These are phyloP conservation scores for Pythium chondricola DNA, from an alignment of 352 stramenopile genomes.

Conservation along the genomic window DNA sequence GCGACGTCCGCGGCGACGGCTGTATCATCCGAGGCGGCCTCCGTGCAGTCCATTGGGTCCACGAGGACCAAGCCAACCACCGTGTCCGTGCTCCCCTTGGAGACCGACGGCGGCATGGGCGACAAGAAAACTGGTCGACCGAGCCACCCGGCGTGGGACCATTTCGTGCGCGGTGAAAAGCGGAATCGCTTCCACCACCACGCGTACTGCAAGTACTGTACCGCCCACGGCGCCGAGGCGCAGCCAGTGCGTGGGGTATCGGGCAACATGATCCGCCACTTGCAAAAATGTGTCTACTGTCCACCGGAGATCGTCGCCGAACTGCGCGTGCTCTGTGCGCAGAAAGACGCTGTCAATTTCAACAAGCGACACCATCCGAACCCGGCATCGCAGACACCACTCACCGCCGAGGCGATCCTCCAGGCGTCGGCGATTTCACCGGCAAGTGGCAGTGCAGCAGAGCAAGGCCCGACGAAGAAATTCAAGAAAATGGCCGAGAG, in stretches of 20 bases:
- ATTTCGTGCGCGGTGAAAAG: constrained; percentile 72
- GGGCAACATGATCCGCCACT: constrained; percentile 79
- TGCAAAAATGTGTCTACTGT: constrained; percentile 76
- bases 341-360: constrained; percentile 67
- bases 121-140: constrained; percentile 72
- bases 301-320: constrained; percentile 59
- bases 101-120: too few species aligned
- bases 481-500: constrained; percentile 5
- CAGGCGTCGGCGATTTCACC: constrained; percentile 4
- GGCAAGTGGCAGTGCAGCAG: not conserved
- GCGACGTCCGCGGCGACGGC: not conserved
- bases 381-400: constrained; percentile 6
- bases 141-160: constrained; percentile 69
- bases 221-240: constrained; percentile 42
- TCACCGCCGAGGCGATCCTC: constrained; percentile 9
- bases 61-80: too few species aligned
- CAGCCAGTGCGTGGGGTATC: constrained; percentile 57
- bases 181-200: constrained; percentile 81
- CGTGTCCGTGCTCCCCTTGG: too few species aligned
- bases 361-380: constrained; percentile 57
- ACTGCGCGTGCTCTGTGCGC: constrained; percentile 55
- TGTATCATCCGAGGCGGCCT: not conserved
- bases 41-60: not conserved
- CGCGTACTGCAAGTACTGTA: constrained; percentile 68
- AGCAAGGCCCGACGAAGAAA: constrained; percentile 11